phyloP scores from a whole-genome alignment of 2,329 filamentous ascomycete species.

The Claviceps citrina region DNA sequence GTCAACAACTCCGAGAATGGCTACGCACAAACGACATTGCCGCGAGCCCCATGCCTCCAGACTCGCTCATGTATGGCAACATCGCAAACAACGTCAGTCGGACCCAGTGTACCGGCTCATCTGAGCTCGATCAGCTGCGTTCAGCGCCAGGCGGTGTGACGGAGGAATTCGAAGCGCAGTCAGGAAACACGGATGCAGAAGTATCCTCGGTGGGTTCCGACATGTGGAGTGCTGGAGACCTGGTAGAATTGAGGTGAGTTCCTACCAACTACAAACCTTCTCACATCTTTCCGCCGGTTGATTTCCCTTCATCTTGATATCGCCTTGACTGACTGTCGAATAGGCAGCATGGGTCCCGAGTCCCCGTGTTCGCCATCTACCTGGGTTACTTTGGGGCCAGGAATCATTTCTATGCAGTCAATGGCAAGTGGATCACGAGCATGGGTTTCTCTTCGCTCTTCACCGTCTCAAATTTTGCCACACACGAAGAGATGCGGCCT shows the following conservation, averaged over 20 bases:
- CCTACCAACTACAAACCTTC: too few relatives aligned
- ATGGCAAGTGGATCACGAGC: conserved; percentile 33
- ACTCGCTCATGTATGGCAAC: conserved; percentile 13
- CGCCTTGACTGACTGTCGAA: conserved; percentile 5
- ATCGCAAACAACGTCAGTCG: conserved; percentile 19
- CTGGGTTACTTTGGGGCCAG: conserved; percentile 34
- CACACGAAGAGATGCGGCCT: conserved; percentile 25
- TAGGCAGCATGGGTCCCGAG: conserved; percentile 22
- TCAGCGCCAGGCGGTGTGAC: conserved; percentile 11
- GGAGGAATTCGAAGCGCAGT: conserved; percentile 12
- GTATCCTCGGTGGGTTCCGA: conserved; percentile 13
- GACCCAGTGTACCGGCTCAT: conserved; percentile 19
- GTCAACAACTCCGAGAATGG: conserved; percentile 28
- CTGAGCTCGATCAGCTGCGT: conserved; percentile 17
- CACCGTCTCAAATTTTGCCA: conserved; percentile 31
- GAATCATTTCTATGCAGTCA: conserved; percentile 39
- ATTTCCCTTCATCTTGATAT: not conserved
- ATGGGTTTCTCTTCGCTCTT: conserved; percentile 31
- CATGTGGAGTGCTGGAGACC: conserved; percentile 27
- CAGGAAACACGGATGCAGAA: conserved; percentile 15
- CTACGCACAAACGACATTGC: conserved; percentile 20
- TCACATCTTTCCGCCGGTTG: too few relatives aligned
- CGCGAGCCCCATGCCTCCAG: conserved; percentile 11
- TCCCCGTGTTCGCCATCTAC: conserved; percentile 36
- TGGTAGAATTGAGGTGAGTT: conserved; percentile 33